Base-by-base conservation (phyloP, 257 asterid genomes). In the Capsicum pubescens region DNA sequence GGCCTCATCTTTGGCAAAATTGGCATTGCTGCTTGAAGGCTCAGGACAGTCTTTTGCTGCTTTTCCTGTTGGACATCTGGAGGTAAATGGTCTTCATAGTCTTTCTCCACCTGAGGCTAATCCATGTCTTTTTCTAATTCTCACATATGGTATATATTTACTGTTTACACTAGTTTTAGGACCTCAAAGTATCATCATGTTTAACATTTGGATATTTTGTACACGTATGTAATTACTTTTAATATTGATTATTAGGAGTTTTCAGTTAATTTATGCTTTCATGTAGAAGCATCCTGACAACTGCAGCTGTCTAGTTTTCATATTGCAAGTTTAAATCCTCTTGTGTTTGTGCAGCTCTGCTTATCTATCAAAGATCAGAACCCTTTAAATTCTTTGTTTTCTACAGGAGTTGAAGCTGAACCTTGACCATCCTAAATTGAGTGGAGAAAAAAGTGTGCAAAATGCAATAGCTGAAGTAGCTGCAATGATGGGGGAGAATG, bases 401-500 rank as follows among this genome's bases (percentile, higher is more conserved):
- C 84, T 72, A 48, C 92, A 96, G 99, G 93, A 88, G 79, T 60
- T 92, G 91, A 93, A 87, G 88, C 82, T 95, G 83, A 88, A 83
- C 72, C 91, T 95, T 80, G 91, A 95, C 86, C 97, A 97, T 85
- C 97, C 98, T 71, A 97, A 95, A 85, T 79, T 97, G 89, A 92
- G 87, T 86, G 98, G 99, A 68, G 97, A 92, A 86, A 93, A 67
- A 91, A 90, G 91, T 42, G 91, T 93, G 66, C 95, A 90, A 84
- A 87, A 85, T 87, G 98, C 98, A 84, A 90, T 97, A 80, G 90
- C 92, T 80, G 98, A 96, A 85, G 92, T 96, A 55, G 95, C 98
- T 88, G 98, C 97, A 83, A 93, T 95, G 93, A 93, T 95, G 98
- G 99, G 99, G 80, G 99, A 97, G 93, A 95, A 97, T 90, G 91